Conservation (phyloP, 2,329 filamentous ascomycete species). For the Verticillium longisporum region DNA sequence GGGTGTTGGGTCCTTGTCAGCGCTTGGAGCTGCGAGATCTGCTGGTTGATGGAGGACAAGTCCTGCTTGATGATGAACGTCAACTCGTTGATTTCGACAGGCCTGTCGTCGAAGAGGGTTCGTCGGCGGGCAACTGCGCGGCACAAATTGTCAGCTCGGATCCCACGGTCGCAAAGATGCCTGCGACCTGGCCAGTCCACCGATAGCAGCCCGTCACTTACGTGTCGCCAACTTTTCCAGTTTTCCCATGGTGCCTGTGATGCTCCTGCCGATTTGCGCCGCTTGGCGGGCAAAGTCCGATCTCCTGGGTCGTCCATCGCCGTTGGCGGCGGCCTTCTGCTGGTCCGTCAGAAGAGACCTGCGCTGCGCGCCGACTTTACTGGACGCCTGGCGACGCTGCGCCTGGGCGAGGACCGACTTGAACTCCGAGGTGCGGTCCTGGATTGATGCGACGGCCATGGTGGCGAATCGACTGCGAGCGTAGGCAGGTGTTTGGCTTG, state of each 20-base stretch:
- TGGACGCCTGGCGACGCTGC: slow-evolving; percentile 69
- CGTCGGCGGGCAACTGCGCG: slow-evolving; percentile 82
- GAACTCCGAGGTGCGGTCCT: slow-evolving; percentile 96
- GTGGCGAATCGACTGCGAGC: slow-evolving; percentile 5
- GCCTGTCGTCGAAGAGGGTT: slow-evolving; percentile 93
- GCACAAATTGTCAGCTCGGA: background rate
- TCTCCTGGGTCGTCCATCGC: slow-evolving; percentile 49
- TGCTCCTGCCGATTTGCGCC: slow-evolving; percentile 85
- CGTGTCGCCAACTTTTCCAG: slow-evolving; percentile 85
- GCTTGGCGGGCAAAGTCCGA: slow-evolving; percentile 92
- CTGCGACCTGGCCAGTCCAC: too few species aligned
- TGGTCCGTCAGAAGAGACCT: slow-evolving; percentile 72
- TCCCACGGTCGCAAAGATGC: background rate
- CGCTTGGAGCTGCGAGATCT: slow-evolving; percentile 76
- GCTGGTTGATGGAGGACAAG: slow-evolving; percentile 72
- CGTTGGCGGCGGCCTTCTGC: slow-evolving; percentile 59
- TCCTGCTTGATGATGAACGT: slow-evolving; percentile 98
- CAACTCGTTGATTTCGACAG: slow-evolving; percentile 88
- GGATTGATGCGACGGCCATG: slow-evolving; percentile 71
- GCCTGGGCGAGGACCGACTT: slow-evolving; percentile 81
- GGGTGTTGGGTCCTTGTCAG: slow-evolving; percentile 74
- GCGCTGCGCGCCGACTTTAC: slow-evolving; percentile 72
- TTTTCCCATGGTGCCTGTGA: slow-evolving; percentile 89
- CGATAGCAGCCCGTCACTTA: slow-evolving; percentile 29
- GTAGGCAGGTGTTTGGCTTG: background rate